Percentiles rank a stretch among this genome's conserved stretches.
Evolutionary conservation across 2,329 filamentous ascomycete species (phyloP).

Genomic region (Paecilomyces niveus): DNA sequence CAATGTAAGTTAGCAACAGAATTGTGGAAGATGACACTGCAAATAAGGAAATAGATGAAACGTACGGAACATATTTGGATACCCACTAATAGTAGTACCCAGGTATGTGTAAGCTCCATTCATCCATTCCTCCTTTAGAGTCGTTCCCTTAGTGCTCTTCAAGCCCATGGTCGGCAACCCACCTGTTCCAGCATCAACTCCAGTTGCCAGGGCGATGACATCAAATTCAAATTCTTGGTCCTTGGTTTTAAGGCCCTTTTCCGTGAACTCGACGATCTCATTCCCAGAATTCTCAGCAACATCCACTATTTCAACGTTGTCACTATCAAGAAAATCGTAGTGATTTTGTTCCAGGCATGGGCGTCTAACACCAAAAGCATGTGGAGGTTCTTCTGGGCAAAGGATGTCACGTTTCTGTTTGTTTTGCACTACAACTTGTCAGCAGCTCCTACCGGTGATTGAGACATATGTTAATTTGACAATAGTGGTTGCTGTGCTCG

Average conservation of each 20-base stretch:
- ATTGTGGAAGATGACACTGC: too few species aligned
- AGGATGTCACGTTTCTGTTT: conserved; percentile 41
- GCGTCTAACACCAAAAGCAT: conserved; percentile 50
- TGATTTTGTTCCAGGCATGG: conserved; percentile 42
- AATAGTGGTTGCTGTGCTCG: conserved; percentile 40
- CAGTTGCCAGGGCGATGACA: conserved; percentile 36
- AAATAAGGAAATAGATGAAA: too few species aligned
- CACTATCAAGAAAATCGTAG: conserved; percentile 43
- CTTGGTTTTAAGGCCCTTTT: conserved; percentile 30
- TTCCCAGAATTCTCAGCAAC: neutral
- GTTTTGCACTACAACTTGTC: conserved; percentile 13
- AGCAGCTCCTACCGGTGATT: too few species aligned
- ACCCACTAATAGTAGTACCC: too few species aligned
- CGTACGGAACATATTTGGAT: too few species aligned
- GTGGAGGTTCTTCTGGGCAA: conserved; percentile 46
- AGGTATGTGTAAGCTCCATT: too few species aligned
- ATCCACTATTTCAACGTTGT: conserved; percentile 42
- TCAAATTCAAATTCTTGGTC: conserved; percentile 35
- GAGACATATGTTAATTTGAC: too few species aligned
- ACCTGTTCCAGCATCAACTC: conserved; percentile 39
- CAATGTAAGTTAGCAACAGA: too few species aligned
- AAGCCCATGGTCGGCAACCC: conserved; percentile 35
- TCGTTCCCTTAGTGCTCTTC: conserved; percentile 21
- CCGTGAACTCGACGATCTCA: conserved; percentile 30
- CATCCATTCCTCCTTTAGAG: conserved; percentile 30